phyloP scores from a whole-genome alignment of 2,329 filamentous ascomycete species.

The Juglanconis oblonga region DNA sequence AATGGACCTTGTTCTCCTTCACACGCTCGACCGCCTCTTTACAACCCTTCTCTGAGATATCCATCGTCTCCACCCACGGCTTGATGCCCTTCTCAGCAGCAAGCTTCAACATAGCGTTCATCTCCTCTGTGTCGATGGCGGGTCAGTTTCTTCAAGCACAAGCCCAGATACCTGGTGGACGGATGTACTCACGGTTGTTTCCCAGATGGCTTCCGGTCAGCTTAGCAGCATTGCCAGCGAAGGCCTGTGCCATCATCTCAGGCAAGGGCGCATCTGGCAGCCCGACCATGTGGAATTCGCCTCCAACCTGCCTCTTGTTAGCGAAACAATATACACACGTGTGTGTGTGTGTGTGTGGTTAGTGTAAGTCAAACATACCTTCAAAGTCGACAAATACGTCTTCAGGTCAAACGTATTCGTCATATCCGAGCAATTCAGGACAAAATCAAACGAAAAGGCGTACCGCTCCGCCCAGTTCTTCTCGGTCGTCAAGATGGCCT shows the following conservation, averaged over 20 bases:
- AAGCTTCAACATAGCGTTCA: slow-evolving; percentile 56
- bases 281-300: slow-evolving; percentile 57
- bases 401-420: slow-evolving; percentile 53
- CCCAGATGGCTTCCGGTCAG: slow-evolving; percentile 56
- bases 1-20: slow-evolving; percentile 68
- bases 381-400: slow-evolving; percentile 48
- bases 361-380: slow-evolving; percentile 18
- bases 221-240: slow-evolving; percentile 37
- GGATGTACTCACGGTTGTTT: slow-evolving; percentile 38
- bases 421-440: slow-evolving; percentile 48
- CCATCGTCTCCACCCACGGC: slow-evolving; percentile 24
- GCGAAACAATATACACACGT: background rate
- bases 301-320: slow-evolving; percentile 34
- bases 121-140: slow-evolving; percentile 37
- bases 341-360: too few relatives aligned
- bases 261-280: slow-evolving; percentile 50
- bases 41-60: slow-evolving; percentile 48
- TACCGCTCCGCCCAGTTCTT: slow-evolving; percentile 58
- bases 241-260: slow-evolving; percentile 37
- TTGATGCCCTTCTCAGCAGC: slow-evolving; percentile 50
- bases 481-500: slow-evolving; percentile 43
- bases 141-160: background rate
- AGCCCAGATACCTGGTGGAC: background rate
- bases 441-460: slow-evolving; percentile 47
- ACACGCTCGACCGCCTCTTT: slow-evolving; percentile 68